These are phyloP conservation scores for Nematodospora anomalae DNA, from an alignment of 1,139 yeast genomes.

Conservation along the genomic window DNA sequence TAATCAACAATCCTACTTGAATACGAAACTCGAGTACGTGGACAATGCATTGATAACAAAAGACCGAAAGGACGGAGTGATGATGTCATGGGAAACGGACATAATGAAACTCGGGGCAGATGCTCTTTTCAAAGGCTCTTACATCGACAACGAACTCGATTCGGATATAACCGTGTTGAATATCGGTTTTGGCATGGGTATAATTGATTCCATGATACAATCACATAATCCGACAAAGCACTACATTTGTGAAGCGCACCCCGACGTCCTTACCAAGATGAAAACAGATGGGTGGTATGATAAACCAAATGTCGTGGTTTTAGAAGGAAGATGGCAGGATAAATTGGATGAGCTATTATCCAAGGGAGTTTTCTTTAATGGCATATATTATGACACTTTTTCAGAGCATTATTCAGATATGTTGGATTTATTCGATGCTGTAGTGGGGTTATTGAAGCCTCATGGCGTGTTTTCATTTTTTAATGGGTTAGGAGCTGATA, in stretches of 20 bases:
- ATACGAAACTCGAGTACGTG: conserved; percentile 66
- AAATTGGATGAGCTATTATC: conserved; percentile 63
- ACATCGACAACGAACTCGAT: conserved; percentile 25
- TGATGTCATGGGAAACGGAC: conserved; percentile 95
- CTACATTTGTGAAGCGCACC: conserved; percentile 93
- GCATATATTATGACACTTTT: conserved; percentile 91
- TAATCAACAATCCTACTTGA: conserved; percentile 63
- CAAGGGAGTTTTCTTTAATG: conserved; percentile 76
- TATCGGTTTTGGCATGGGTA: conserved; percentile 97
- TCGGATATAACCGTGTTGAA: conserved; percentile 61
- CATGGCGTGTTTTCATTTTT: conserved; percentile 84
- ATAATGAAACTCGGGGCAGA: conserved; percentile 82
- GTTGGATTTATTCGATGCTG: conserved; percentile 77
- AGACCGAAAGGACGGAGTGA: conserved; percentile 81
- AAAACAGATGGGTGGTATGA: conserved; percentile 82
- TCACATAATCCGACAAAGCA: conserved; percentile 60
- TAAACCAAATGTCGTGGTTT: conserved; percentile 64
- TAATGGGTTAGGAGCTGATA: conserved; percentile 95
- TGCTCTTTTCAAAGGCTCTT: conserved; percentile 50
- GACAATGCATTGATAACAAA: conserved; percentile 73
- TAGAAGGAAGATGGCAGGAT: conserved; percentile 93
- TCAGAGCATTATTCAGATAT: conserved; percentile 85
- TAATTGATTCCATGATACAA: conserved; percentile 79
- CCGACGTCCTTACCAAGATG: conserved; percentile 76
- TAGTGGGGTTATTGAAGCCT: conserved; percentile 81